phyloP scores from a whole-genome alignment of 768 basidiomycete genomes.

The Chlorophyllum brunneum region DNA sequence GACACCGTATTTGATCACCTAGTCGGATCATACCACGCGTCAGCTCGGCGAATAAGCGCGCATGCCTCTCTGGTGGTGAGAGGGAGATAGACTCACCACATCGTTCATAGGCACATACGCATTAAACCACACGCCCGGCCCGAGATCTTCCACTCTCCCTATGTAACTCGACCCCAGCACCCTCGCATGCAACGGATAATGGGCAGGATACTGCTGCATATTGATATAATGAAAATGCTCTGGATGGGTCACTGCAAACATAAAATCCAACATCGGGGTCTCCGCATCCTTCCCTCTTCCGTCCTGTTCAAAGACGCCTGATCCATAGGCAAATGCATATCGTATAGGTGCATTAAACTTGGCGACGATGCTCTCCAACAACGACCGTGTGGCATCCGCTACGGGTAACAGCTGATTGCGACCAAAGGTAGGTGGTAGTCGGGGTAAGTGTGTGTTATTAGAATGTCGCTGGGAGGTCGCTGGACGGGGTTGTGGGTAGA shows the following conservation, averaged over 20 bases:
- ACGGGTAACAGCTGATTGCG: conserved; percentile 80
- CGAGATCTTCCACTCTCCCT: conserved; percentile 66
- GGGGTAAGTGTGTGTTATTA: conserved; percentile 35
- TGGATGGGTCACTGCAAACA: conserved; percentile 93
- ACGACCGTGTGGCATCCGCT: conserved; percentile 70
- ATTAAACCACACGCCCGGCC: conserved; percentile 96
- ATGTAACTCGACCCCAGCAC: conserved; percentile 79
- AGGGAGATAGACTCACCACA: conserved; percentile 53
- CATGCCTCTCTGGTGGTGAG: background rate
- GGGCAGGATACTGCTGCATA: conserved; percentile 84
- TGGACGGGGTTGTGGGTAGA: conserved; percentile 47
- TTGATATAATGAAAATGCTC: conserved; percentile 95
- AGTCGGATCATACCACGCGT: conserved; percentile 10
- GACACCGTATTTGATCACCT: conserved; percentile 97
- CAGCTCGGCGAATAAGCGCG: conserved; percentile 1
- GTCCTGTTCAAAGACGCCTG: conserved; percentile 91
- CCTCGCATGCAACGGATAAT: conserved; percentile 91
- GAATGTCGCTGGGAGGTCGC: conserved; percentile 28
- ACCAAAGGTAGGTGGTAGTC: conserved; percentile 70
- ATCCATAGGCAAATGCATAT: conserved; percentile 97
- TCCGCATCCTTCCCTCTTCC: conserved; percentile 40
- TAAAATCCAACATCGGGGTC: conserved; percentile 89
- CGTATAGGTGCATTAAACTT: conserved; percentile 88
- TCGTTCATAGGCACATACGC: conserved; percentile 82
- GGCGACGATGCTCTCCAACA: conserved; percentile 75